A percentile compares a stretch with the other conserved stretches of the same genome.
Conservation (phyloP, 2,329 filamentous ascomycete genomes). For the Microdochium bolleyi region DNA sequence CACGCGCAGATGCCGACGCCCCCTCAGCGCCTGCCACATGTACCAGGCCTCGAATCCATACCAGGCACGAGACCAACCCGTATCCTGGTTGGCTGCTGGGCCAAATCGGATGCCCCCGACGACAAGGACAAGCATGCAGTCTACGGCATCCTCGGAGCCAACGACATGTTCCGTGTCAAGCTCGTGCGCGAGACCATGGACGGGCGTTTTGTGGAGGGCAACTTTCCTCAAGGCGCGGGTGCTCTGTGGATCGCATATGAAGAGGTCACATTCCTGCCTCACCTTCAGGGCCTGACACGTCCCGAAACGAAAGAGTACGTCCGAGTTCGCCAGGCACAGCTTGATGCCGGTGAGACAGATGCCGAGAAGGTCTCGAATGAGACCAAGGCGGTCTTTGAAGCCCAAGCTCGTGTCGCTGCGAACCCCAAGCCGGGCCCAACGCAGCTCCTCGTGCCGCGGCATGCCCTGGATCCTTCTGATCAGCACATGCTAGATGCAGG, state of each 20-base stretch:
- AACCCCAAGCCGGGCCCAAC: constrained; percentile 14
- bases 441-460: constrained; percentile 7
- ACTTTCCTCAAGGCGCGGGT: constrained; percentile 52
- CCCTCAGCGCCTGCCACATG: neutral
- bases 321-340: constrained; percentile 50
- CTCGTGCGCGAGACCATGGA: constrained; percentile 52
- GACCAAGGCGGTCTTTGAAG: constrained; percentile 40
- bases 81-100: constrained; percentile 53
- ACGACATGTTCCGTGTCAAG: constrained; percentile 59
- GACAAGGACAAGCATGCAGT: constrained; percentile 50
- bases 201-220: constrained; percentile 48
- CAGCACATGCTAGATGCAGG: neutral
- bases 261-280: constrained; percentile 50
- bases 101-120: constrained; percentile 38
- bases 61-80: constrained; percentile 47
- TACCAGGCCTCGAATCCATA: constrained; percentile 29
- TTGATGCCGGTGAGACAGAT: constrained; percentile 43
- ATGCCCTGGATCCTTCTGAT: neutral
- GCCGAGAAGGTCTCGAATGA: constrained; percentile 43
- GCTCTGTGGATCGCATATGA: constrained; percentile 57
- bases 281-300: constrained; percentile 41
- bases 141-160: constrained; percentile 52
- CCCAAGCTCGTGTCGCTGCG: constrained; percentile 32
- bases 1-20: neutral
- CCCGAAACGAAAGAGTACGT: constrained; percentile 57